A percentile compares a stretch with the other conserved stretches of the same genome.
Evolutionary conservation across 345 rosid species (phyloP).

Genomic region (Anacardium occidentale): DNA sequence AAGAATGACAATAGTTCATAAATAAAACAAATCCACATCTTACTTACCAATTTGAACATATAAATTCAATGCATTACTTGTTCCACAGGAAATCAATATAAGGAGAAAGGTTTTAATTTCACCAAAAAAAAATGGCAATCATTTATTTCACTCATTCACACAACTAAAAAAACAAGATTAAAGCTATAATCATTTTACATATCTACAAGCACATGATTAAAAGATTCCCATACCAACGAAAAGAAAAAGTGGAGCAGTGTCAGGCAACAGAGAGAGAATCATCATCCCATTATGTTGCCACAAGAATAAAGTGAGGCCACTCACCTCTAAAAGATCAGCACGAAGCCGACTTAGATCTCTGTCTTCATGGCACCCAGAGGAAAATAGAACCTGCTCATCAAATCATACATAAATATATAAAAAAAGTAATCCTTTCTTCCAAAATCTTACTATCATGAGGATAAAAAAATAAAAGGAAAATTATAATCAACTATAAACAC

Average conservation of each 20-base stretch:
- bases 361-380: constrained; percentile 46
- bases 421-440: background rate
- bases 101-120: background rate
- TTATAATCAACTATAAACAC: background rate
- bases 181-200: background rate
- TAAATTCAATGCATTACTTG: constrained; percentile 8
- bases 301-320: constrained; percentile 19
- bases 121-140: background rate
- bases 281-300: background rate
- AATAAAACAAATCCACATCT: constrained; percentile 2
- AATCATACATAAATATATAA: background rate
- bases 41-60: background rate
- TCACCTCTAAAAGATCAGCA: constrained; percentile 78
- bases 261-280: background rate
- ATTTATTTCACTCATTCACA: background rate
- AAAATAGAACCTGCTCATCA: constrained; percentile 51
- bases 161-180: background rate
- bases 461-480: background rate
- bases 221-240: background rate
- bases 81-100: constrained; percentile 3
- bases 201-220: background rate
- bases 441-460: background rate
- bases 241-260: background rate
- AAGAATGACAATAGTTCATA: background rate
- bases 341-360: constrained; percentile 39